Conservation (phyloP, 345 rosid species). For the Pistacia vera region DNA sequence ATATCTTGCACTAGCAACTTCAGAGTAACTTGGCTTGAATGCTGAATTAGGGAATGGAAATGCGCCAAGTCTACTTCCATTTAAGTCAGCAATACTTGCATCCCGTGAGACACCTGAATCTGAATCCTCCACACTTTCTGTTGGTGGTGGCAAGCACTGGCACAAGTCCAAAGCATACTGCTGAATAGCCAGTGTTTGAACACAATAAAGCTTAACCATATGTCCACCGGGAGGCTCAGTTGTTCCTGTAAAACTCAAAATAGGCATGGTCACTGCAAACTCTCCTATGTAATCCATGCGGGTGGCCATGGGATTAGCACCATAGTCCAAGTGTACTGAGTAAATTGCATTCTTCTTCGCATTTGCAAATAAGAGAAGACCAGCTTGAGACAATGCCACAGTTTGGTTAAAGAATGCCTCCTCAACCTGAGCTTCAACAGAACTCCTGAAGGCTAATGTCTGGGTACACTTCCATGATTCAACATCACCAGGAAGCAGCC, state of each 20-base stretch:
- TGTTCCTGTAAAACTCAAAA: conserved; percentile 83
- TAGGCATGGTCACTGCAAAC: conserved; percentile 90
- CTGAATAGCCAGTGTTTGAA: conserved; percentile 92
- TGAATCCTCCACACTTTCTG: conserved; percentile 58
- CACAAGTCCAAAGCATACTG: conserved; percentile 83
- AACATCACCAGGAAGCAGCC: conserved; percentile 67
- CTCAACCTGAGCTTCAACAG: conserved; percentile 56
- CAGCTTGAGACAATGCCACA: conserved; percentile 67
- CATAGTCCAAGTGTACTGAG: conserved; percentile 80
- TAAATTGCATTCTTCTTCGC: conserved; percentile 88
- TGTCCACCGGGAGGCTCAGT: conserved; percentile 63
- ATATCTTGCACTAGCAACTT: conserved; percentile 29
- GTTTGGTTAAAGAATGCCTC: conserved; percentile 88
- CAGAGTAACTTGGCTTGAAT: conserved; percentile 41
- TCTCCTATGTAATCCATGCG: conserved; percentile 83
- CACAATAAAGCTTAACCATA: conserved; percentile 78
- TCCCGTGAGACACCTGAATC: conserved; percentile 42
- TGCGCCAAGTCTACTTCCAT: conserved; percentile 42
- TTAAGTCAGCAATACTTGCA: conserved; percentile 35
- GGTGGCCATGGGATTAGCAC: conserved; percentile 68
- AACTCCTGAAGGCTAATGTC: conserved; percentile 72
- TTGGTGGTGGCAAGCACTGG: conserved; percentile 75
- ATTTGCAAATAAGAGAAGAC: conserved; percentile 80
- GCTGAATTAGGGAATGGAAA: conserved; percentile 38
- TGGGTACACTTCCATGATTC: conserved; percentile 83